Percentiles rank a stretch among this genome's conserved stretches.
Conservation (phyloP, 805 yeast genomes). For the Huiozyma sinensis region DNA sequence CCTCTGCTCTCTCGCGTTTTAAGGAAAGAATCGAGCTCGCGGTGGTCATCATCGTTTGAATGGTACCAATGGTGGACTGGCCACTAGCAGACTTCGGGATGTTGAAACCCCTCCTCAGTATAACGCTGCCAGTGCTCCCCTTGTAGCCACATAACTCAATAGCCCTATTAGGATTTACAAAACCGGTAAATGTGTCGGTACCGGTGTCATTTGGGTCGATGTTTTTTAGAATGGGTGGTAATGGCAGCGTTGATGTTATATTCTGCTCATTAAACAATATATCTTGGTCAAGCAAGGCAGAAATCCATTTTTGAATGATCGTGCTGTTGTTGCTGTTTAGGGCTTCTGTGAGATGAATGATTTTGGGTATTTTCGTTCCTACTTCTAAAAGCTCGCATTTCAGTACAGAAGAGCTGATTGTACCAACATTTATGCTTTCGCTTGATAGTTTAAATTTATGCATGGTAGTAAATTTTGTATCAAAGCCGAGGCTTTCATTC, state of each 20-base stretch:
- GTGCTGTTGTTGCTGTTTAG: conserved; percentile 21
- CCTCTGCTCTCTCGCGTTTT: conserved; percentile 19
- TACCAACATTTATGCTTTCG: conserved; percentile 9
- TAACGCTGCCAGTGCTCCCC: conserved; percentile 11
- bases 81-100: conserved; percentile 3
- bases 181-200: conserved; percentile 11
- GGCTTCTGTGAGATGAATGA: conserved; percentile 16
- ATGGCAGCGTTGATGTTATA: conserved; percentile 26
- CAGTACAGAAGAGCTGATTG: conserved; percentile 17
- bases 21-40: conserved; percentile 22
- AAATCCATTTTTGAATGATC: conserved; percentile 33
- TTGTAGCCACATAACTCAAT: conserved; percentile 12
- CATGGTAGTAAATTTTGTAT: conserved; percentile 6
- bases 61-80: conserved; percentile 4
- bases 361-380: conserved; percentile 1
- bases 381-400: conserved; percentile 2
- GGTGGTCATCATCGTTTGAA: conserved; percentile 17
- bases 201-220: conserved; percentile 2
- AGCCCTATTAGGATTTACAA: conserved; percentile 11
- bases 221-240: conserved; percentile 11
- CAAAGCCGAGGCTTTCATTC: conserved; percentile 3
- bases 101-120: conserved; percentile 16
- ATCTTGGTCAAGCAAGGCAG: conserved; percentile 29
- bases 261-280: conserved; percentile 21
- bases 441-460: conserved; percentile 8